These are phyloP conservation scores for Panaeolus papilionaceus DNA, from an alignment of 768 basidiomycete species.

Conservation along the genomic window DNA sequence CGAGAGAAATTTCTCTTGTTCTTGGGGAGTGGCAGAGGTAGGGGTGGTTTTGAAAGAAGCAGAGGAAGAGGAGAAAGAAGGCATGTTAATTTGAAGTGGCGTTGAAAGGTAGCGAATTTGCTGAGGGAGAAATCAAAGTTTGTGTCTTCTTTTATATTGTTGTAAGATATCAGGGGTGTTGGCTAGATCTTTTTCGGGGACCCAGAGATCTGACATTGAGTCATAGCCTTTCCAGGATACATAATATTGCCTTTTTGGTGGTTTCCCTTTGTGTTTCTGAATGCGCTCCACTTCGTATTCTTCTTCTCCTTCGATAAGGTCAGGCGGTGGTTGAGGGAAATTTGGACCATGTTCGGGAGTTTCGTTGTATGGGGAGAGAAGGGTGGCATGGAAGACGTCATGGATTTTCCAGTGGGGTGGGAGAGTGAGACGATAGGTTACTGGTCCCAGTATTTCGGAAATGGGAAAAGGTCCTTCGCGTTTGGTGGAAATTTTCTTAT, in stretches of 20 bases:
- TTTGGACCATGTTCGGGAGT: slow-evolving; percentile 12
- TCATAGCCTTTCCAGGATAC: slow-evolving; percentile 16
- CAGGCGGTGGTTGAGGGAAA: slow-evolving; percentile 10
- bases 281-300: slow-evolving; percentile 24
- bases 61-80: too few species aligned
- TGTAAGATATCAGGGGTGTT: too few species aligned
- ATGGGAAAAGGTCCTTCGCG: slow-evolving; percentile 27
- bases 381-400: slow-evolving; percentile 26
- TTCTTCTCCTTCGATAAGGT: slow-evolving; percentile 13
- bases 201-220: too few species aligned
- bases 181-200: too few species aligned
- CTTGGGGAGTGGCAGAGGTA: too few species aligned
- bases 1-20: too few species aligned
- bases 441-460: slow-evolving; percentile 20
- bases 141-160: too few species aligned
- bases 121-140: too few species aligned
- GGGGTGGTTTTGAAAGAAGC: too few species aligned
- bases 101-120: too few species aligned
- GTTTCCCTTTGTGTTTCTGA: slow-evolving; percentile 10
- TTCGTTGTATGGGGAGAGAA: slow-evolving; percentile 11
- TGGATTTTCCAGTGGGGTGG: slow-evolving; percentile 27
- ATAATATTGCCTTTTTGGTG: neutral
- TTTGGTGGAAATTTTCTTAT: slow-evolving; percentile 19
- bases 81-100: too few species aligned
- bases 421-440: slow-evolving; percentile 25